phyloP scores from a whole-genome alignment of 2,329 filamentous ascomycete species.

The Lachnellula hyalina region DNA sequence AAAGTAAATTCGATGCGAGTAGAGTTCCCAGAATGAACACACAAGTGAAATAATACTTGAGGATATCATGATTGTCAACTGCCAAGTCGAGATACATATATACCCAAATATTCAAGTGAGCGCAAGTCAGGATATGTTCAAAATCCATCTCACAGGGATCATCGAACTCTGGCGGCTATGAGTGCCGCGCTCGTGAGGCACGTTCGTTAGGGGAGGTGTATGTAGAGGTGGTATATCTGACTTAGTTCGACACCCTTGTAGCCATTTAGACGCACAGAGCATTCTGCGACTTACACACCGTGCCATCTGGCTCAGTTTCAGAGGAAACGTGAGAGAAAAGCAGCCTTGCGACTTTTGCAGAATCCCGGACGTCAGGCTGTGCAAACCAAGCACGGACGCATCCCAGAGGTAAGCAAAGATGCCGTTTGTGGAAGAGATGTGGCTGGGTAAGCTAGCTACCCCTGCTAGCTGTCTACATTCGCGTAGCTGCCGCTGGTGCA shows the following conservation, averaged over 20 bases:
- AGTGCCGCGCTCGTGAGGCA: not conserved
- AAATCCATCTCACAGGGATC: conserved; percentile 9
- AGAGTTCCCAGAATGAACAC: not conserved
- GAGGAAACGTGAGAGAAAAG: not conserved
- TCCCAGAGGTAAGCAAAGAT: not conserved
- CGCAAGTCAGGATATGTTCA: conserved; percentile 7
- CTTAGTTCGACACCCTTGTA: not conserved
- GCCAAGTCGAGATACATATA: not conserved
- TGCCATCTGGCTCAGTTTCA: not conserved
- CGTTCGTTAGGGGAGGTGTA: too few species aligned
- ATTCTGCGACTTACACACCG: not conserved
- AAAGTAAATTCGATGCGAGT: not conserved
- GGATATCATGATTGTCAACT: not conserved
- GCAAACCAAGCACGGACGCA: not conserved
- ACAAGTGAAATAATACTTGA: not conserved
- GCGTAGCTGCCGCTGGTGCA: not conserved
- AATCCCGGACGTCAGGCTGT: not conserved
- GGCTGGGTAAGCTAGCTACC: not conserved
- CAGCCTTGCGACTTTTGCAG: not conserved
- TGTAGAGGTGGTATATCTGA: not conserved
- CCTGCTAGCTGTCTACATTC: not conserved
- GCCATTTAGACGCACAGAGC: not conserved
- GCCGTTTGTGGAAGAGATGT: not conserved
- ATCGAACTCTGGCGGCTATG: conserved; percentile 12
- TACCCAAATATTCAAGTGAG: conserved; percentile 2